Evolutionary conservation across 306 rosid genomes (phyloP).

Genomic region (cucumber (Cucumis sativus)): DNA sequence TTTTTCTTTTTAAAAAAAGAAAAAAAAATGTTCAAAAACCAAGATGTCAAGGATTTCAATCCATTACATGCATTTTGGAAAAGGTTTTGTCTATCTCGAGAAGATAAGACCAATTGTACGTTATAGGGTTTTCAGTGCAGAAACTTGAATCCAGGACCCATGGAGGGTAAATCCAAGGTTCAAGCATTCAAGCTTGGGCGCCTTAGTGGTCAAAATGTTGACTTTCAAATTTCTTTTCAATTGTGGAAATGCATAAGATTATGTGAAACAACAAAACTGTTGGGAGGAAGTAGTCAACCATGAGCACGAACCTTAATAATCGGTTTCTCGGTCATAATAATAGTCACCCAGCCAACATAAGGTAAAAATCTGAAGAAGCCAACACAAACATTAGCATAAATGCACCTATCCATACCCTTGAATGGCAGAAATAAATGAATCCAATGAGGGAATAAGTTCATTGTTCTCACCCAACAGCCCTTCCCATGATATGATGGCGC

Average conservation of each 20-base stretch:
- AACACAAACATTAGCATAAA: not conserved
- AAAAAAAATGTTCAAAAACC: not conserved
- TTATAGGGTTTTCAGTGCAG: not conserved
- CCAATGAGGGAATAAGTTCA: not conserved
- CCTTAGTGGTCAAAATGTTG: not conserved
- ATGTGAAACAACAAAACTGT: not conserved
- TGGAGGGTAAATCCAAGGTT: not conserved
- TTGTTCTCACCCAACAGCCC: conserved; percentile 70
- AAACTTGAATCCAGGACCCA: not conserved
- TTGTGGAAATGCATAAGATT: not conserved
- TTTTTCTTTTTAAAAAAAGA: not conserved
- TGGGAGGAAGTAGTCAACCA: not conserved
- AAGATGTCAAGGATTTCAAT: not conserved
- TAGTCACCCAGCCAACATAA: conserved; percentile 92
- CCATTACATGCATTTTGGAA: not conserved
- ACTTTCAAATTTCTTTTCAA: not conserved
- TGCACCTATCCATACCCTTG: not conserved
- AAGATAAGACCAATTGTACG: not conserved
- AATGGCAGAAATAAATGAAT: not conserved
- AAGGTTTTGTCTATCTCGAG: not conserved
- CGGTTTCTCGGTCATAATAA: conserved; percentile 85
- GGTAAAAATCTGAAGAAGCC: conserved; percentile 63
- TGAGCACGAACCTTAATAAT: conserved; percentile 56
- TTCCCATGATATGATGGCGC: conserved; percentile 87
- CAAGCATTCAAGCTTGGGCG: not conserved